Percentiles rank a stretch among this genome's conserved stretches.
These are phyloP conservation scores for Mucor saturninus DNA, from an alignment of 371 early-diverging fungal species.

Conservation along the genomic window DNA sequence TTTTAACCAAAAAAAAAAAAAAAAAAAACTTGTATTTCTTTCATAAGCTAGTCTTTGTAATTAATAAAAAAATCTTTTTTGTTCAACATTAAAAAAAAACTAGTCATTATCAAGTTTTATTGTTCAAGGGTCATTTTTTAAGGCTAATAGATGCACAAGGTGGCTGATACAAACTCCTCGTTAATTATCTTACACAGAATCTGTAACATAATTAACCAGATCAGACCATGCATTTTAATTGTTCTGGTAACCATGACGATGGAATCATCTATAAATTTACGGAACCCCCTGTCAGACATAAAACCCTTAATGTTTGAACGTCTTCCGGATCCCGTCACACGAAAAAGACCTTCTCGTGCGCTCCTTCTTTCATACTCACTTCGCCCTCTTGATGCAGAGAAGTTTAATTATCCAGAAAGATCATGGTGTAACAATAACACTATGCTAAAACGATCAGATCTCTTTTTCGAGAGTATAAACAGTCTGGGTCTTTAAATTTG, in stretches of 20 bases:
- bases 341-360: no score
- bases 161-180: constrained; percentile 7
- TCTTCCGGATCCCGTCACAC: no score
- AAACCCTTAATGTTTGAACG: no score
- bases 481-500: constrained; percentile 1
- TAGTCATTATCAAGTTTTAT: not conserved
- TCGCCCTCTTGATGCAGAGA: no score
- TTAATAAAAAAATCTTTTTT: not conserved
- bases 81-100: not conserved
- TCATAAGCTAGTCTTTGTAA: not conserved
- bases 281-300: no score
- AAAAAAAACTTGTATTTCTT: not conserved
- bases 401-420: not conserved
- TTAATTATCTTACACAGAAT: not conserved
- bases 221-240: not conserved
- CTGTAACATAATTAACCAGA: not conserved
- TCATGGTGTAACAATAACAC: constrained; percentile 1
- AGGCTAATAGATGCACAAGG: not conserved
- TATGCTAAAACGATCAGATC: not conserved
- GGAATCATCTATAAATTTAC: no score
- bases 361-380: no score
- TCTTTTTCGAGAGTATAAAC: not conserved
- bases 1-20: not conserved
- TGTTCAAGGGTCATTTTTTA: no score
- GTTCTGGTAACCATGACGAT: no score